phyloP scores from a whole-genome alignment of 108 stramenopile genomes.

The Cylindrotheca closterium region DNA sequence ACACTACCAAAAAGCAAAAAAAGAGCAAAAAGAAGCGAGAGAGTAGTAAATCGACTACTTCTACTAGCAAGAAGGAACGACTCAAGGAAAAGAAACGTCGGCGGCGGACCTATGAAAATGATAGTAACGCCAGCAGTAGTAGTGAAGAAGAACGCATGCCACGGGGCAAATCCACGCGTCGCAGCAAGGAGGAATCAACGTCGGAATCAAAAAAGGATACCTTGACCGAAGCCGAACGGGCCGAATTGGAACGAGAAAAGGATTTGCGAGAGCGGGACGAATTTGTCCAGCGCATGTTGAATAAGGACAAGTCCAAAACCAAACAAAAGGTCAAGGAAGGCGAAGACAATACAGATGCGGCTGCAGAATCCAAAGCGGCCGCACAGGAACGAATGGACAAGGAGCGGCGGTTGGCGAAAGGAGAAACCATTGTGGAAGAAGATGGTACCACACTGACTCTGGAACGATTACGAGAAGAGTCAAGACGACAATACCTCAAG shows the following conservation, averaged over 20 bases:
- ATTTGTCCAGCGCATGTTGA: constrained; percentile 84
- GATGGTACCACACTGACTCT: constrained; percentile 65
- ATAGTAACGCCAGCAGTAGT: constrained; percentile 23
- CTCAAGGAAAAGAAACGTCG: constrained; percentile 31
- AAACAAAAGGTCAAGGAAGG: constrained; percentile 24
- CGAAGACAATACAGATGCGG: constrained; percentile 28
- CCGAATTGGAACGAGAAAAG: constrained; percentile 72
- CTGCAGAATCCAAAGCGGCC: constrained; percentile 29
- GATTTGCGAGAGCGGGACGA: constrained; percentile 93
- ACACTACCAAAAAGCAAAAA: constrained; percentile 5
- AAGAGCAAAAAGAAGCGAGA: constrained; percentile 16
- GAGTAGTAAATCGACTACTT: background rate
- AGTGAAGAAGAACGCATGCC: constrained; percentile 25
- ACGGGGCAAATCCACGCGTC: constrained; percentile 3
- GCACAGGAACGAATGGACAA: constrained; percentile 47
- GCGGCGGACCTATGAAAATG: constrained; percentile 20
- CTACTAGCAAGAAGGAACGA: constrained; percentile 15
- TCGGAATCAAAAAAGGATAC: constrained; percentile 8
- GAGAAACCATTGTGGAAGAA: constrained; percentile 76
- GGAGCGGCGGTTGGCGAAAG: constrained; percentile 82
- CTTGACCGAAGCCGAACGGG: constrained; percentile 65
- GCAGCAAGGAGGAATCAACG: background rate
- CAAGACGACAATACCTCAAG: constrained; percentile 89
- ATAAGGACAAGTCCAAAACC: constrained; percentile 77
- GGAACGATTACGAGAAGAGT: constrained; percentile 77